Percentiles rank a stretch among this genome's conserved stretches.
phyloP scores from a whole-genome alignment of 1,284 basidiomycete genomes.

The Fistulinella cinereoalba region DNA sequence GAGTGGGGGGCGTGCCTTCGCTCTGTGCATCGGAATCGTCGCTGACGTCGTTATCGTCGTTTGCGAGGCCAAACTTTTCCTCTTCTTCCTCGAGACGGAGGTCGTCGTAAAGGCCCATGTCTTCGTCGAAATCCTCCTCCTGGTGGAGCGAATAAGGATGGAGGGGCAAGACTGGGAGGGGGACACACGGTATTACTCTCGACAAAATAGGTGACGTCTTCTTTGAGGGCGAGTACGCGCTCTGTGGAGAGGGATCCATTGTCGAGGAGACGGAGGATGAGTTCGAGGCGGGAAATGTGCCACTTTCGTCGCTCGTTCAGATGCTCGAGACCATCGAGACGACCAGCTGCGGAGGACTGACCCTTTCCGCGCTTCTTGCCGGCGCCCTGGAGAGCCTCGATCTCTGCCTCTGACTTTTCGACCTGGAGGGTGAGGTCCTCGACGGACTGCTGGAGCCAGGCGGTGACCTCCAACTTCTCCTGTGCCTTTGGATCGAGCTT shows the following conservation, averaged over 20 bases:
- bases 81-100: slow-evolving; percentile 98
- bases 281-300: slow-evolving; percentile 93
- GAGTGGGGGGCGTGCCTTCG: slow-evolving; percentile 51
- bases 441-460: slow-evolving; percentile 85
- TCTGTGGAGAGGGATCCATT: slow-evolving; percentile 90
- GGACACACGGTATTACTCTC: slow-evolving; percentile 88
- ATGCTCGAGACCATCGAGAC: slow-evolving; percentile 81
- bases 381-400: slow-evolving; percentile 84
- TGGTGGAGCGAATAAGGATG: slow-evolving; percentile 36
- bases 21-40: slow-evolving; percentile 70
- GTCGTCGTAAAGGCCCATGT: slow-evolving; percentile 97
- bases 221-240: slow-evolving; percentile 80
- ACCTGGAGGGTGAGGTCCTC: slow-evolving; percentile 94
- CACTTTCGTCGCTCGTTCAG: slow-evolving; percentile 94
- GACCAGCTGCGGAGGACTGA: slow-evolving; percentile 60
- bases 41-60: slow-evolving; percentile 69
- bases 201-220: slow-evolving; percentile 96
- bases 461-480: slow-evolving; percentile 88
- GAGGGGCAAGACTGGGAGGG: slow-evolving; percentile 9
- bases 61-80: slow-evolving; percentile 81
- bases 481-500: slow-evolving; percentile 96
- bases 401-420: slow-evolving; percentile 93
- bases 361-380: slow-evolving; percentile 80
- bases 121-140: slow-evolving; percentile 98
- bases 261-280: slow-evolving; percentile 90